These are phyloP conservation scores for Penicillium brasilianum DNA, from an alignment of 2,329 filamentous ascomycete genomes.

Conservation along the genomic window DNA sequence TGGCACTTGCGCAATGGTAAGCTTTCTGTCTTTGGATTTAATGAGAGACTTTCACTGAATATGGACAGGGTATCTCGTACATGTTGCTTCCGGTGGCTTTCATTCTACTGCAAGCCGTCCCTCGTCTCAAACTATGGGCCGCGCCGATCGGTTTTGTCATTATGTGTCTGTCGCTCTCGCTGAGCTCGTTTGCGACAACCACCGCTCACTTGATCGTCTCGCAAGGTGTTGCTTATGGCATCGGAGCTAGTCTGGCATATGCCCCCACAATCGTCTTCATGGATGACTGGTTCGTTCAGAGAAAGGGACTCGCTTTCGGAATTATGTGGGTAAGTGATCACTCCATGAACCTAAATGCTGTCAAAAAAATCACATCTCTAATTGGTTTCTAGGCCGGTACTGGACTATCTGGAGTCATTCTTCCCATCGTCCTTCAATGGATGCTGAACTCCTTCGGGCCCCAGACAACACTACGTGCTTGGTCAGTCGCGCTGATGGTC, in stretches of 20 bases:
- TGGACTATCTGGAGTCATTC: slow-evolving; percentile 48
- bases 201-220: slow-evolving; percentile 30
- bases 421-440: slow-evolving; percentile 53
- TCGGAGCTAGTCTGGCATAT: slow-evolving; percentile 55
- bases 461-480: slow-evolving; percentile 51
- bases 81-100: slow-evolving; percentile 29
- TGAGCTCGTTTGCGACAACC: slow-evolving; percentile 31
- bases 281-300: slow-evolving; percentile 58
- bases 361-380: slow-evolving; percentile 1
- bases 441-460: slow-evolving; percentile 51
- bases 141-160: slow-evolving; percentile 26
- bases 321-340: slow-evolving; percentile 45
- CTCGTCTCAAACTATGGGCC: slow-evolving; percentile 26
- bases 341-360: background rate
- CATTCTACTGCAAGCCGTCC: slow-evolving; percentile 24
- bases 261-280: slow-evolving; percentile 53
- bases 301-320: slow-evolving; percentile 51
- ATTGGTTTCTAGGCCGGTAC: slow-evolving; percentile 41
- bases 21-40: background rate
- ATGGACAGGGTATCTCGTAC: slow-evolving; percentile 26
- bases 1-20: slow-evolving; percentile 53
- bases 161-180: slow-evolving; percentile 30
- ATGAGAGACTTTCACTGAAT: background rate
- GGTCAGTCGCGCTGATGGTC: slow-evolving; percentile 41
- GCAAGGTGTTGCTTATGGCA: slow-evolving; percentile 39